Evolutionary conservation across 2,329 filamentous ascomycete genomes (phyloP), one percentile per base, ranked within the genome.

Genomic region (Calonectria crousiana): DNA sequence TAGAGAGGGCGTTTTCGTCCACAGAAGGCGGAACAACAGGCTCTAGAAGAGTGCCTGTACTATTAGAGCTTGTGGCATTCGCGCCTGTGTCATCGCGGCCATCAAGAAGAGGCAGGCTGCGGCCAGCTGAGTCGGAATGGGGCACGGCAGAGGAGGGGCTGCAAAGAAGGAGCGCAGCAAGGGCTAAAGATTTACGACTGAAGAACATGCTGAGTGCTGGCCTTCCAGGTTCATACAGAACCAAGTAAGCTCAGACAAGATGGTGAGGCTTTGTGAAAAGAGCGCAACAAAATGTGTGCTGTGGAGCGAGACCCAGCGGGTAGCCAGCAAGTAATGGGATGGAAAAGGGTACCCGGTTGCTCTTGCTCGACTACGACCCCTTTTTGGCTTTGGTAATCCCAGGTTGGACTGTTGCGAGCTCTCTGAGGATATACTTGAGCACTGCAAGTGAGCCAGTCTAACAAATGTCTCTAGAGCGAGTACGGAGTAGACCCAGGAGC

Each of bases 11-110:
- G 1, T 70, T 53, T 9, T 66, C 44, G 2, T 77, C 44, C 4
- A 77, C 74, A 2, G 30, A 30, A 3, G 75, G 75, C 2, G 75
- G 75, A 0, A 77, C 66, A 16, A 77, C 51, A 20, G 75, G 75
- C 32, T 76, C 72, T 4, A 77, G 72, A 4, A 41, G 16, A 8
- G 41, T 10, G 41, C 41, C 16, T 20, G 41, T n/a, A 8, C 4
- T 10, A 18, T 47, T 47, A 0, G 41, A n/a, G 20, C 18, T 47
- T 34, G 52, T 56, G 18, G 1, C 10, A 44, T 49, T 49, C 6
- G 41, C 2, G 18, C 38, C n/a, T 65, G 60, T 16, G 38, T 6
- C 26, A 44, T 65, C 52, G 18, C 52, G 52, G 2, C 26, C n/a
- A 13, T 23, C 44, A 0, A 47, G 44, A 47, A 47, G 6, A 11